Base-by-base conservation (phyloP, 2,329 filamentous ascomycete species). In the Fusarium protoensiforme region DNA sequence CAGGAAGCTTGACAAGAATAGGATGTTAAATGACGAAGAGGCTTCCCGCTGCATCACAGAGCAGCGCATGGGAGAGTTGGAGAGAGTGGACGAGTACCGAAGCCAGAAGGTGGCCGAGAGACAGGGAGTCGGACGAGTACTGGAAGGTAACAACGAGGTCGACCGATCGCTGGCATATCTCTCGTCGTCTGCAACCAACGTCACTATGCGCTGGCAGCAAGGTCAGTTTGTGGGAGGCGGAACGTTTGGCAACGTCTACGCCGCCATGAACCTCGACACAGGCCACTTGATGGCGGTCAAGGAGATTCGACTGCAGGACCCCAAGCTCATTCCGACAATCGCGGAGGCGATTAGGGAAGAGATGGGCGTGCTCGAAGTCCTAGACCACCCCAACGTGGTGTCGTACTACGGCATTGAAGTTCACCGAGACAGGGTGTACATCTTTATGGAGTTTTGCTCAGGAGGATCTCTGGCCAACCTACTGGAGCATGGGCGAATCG, bases 371-470 rank as follows among this genome's bases (percentile, higher is more conserved):
- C 86, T 99, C 57, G 96, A 98, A 83, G 93, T 98, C 1, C 88
- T 99, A 53, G 95, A 99, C 79, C 96, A 99, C 80, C 96, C 96
- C 24, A 99, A 99, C 80, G 94, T 99, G 69, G 97, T 99, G 24
- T 96, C 95, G 11, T 99, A 99, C 83, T 96, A 96, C 80, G 96
- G 96, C 67, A 98, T 99, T 78, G 96, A 99, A 82, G 96, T 98
- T 4, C 96, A 99, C 83, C 91, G 96, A 72, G 96, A 99, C 86
- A 96, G 98, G 80, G 96, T 99, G n/a, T 99, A 98, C 83, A 98
- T 99, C 75, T 99, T 99, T 81, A 99, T 99, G 96, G 96, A 99
- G 83, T 98, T 97, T 83, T 99, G 96, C 82, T 97, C 95, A 6
- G 96, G 96, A 60, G 96, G 96, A 22, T 98, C 96, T 18, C 87